phyloP scores from a whole-genome alignment of 1,284 basidiomycete species.

The Lentinus polychrous region DNA sequence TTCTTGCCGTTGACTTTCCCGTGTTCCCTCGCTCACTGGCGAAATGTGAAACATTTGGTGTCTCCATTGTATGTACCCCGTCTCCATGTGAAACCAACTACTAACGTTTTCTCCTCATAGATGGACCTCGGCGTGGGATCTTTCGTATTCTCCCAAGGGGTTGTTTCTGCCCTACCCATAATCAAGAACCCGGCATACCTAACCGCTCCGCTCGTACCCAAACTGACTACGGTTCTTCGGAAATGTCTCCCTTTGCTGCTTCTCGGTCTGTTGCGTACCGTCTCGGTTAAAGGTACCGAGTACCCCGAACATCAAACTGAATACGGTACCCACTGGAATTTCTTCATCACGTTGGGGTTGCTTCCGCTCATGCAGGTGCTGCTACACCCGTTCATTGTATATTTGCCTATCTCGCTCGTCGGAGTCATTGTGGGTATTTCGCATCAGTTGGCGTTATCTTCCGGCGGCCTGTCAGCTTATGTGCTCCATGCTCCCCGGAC shows the following conservation, averaged over 20 bases:
- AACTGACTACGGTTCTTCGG: constrained; percentile 41
- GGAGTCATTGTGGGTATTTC: constrained; percentile 63
- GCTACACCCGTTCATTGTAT: constrained; percentile 57
- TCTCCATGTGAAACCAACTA: constrained; percentile 9
- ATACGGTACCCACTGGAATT: constrained; percentile 98
- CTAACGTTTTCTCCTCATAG: constrained; percentile 33
- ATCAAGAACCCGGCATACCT: constrained; percentile 55
- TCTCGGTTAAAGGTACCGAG: constrained; percentile 88
- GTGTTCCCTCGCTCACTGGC: constrained; percentile 85
- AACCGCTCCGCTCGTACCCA: constrained; percentile 40
- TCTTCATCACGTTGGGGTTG: constrained; percentile 89
- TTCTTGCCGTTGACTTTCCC: constrained; percentile 94
- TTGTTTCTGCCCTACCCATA: constrained; percentile 79
- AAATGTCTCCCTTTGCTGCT: constrained; percentile 67
- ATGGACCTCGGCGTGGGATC: constrained; percentile 99
- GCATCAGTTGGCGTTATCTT: constrained; percentile 63
- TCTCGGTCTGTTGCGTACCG: constrained; percentile 73
- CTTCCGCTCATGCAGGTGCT: constrained; percentile 73
- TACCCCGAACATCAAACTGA: constrained; percentile 97
- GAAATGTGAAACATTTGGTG: constrained; percentile 94
- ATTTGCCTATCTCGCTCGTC: constrained; percentile 54
- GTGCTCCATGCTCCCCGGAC: constrained; percentile 59
- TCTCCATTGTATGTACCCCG: constrained; percentile 65
- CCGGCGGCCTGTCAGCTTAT: constrained; percentile 51
- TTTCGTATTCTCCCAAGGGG: constrained; percentile 91